Percentiles rank a stretch among this genome's conserved stretches.
Evolutionary conservation across 2,329 filamentous ascomycete species (phyloP).

Genomic region (Pyrenophora seminiperda): DNA sequence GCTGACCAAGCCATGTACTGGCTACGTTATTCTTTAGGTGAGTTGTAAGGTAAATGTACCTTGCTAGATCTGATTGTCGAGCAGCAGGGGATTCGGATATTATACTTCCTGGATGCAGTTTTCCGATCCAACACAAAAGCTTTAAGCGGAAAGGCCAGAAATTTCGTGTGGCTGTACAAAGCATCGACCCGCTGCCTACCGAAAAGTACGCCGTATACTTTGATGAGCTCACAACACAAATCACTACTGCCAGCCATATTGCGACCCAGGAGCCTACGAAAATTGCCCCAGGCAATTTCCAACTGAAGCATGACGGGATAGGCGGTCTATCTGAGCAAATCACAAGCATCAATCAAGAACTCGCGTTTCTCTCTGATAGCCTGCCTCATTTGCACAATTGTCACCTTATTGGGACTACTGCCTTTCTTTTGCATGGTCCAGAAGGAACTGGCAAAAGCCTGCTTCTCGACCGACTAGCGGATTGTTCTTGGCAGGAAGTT

Average conservation of each 20-base stretch:
- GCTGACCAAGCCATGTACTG: slow-evolving; percentile 39
- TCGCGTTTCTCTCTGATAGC: slow-evolving; percentile 50
- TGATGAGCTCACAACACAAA: slow-evolving; percentile 30
- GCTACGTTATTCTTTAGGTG: slow-evolving; percentile 42
- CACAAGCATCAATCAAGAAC: slow-evolving; percentile 67
- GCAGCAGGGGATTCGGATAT: slow-evolving; percentile 65
- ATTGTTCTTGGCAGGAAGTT: slow-evolving; percentile 71
- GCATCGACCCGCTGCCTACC: slow-evolving; percentile 55
- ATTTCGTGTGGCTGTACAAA: slow-evolving; percentile 64
- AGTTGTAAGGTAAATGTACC: slow-evolving; percentile 1
- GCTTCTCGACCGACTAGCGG: slow-evolving; percentile 69
- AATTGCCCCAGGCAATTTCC: slow-evolving; percentile 22
- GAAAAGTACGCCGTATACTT: slow-evolving; percentile 39
- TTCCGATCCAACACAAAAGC: slow-evolving; percentile 61
- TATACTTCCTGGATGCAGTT: slow-evolving; percentile 70
- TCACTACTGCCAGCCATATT: slow-evolving; percentile 24
- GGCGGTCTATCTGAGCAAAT: slow-evolving; percentile 72
- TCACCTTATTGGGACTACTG: slow-evolving; percentile 50
- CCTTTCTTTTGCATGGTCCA: slow-evolving; percentile 78
- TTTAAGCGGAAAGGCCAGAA: slow-evolving; percentile 56
- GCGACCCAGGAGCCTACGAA: slow-evolving; percentile 8
- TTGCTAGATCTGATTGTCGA: slow-evolving; percentile 15
- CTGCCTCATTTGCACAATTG: slow-evolving; percentile 23
- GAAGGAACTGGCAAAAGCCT: slow-evolving; percentile 84
- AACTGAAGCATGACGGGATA: slow-evolving; percentile 57